Evolutionary conservation across 768 basidiomycete genomes (phyloP).

Genomic region (Cyclocybe cylindracea): DNA sequence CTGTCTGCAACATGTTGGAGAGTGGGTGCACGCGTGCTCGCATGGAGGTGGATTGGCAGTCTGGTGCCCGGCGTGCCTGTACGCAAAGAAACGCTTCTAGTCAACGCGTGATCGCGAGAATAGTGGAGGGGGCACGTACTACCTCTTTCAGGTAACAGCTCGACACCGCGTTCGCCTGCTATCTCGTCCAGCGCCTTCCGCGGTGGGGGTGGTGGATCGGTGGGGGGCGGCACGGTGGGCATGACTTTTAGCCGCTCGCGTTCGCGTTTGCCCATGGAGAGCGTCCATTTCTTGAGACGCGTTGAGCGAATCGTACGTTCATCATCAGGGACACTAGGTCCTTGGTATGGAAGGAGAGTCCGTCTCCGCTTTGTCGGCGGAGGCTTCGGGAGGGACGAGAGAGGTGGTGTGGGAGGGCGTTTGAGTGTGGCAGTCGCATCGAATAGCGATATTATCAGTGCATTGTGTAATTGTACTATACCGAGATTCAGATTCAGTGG

Average conservation of each 20-base stretch:
- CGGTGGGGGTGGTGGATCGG: conserved; percentile 41
- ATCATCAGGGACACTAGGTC: conserved; percentile 53
- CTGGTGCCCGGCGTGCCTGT: conserved; percentile 73
- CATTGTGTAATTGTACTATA: conserved; percentile 79
- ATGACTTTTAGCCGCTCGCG: conserved; percentile 66
- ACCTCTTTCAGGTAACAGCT: conserved; percentile 63
- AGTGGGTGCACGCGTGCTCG: conserved; percentile 71
- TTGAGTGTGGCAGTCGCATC: conserved; percentile 73
- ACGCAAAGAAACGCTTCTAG: background rate
- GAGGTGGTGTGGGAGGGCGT: conserved; percentile 66
- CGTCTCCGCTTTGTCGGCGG: conserved; percentile 68
- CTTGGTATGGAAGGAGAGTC: conserved; percentile 74
- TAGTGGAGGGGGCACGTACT: conserved; percentile 39
- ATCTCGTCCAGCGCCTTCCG: conserved; percentile 66
- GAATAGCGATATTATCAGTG: conserved; percentile 80
- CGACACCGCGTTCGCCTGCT: conserved; percentile 66
- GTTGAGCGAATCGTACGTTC: conserved; percentile 57
- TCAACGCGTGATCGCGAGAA: background rate
- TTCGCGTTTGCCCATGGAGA: conserved; percentile 72
- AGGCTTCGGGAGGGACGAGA: conserved; percentile 59
- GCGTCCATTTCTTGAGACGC: conserved; percentile 73
- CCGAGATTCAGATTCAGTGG: conserved; percentile 9
- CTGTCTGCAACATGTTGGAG: conserved; percentile 78
- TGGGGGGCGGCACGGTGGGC: conserved; percentile 38
- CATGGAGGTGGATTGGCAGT: conserved; percentile 70